phyloP scores from a whole-genome alignment of 2,329 filamentous ascomycete genomes.

The Cercospora zeina region DNA sequence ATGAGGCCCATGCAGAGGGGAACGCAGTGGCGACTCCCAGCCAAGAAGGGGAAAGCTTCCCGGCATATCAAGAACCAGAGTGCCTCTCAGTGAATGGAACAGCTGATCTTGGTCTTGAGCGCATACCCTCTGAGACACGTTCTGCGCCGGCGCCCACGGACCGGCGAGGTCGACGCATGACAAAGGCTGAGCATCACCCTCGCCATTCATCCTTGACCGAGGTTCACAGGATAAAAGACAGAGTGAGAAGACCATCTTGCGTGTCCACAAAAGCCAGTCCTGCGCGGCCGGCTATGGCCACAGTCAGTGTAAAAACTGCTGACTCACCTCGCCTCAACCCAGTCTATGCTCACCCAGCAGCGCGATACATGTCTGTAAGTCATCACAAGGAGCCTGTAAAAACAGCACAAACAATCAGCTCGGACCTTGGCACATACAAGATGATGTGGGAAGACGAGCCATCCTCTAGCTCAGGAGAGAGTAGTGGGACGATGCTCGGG shows the following conservation, averaged over 20 bases:
- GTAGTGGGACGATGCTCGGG: constrained; percentile 18
- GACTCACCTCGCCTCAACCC: constrained; percentile 27
- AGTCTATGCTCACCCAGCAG: constrained; percentile 25
- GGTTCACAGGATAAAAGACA: constrained; percentile 19
- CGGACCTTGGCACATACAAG: constrained; percentile 30
- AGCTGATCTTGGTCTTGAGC: constrained; percentile 1
- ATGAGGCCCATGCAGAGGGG: not conserved
- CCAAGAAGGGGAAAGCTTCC: not conserved
- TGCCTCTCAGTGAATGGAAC: not conserved
- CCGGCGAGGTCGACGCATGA: constrained; percentile 19
- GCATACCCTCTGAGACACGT: constrained; percentile 8
- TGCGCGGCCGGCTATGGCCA: constrained; percentile 29
- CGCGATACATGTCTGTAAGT: constrained; percentile 1
- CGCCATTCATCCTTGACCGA: constrained; percentile 27
- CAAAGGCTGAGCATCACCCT: constrained; percentile 20
- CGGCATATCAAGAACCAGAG: constrained; percentile 4
- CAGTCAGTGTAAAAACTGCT: constrained; percentile 28
- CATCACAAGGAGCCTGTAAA: constrained; percentile 16
- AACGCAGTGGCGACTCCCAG: not conserved
- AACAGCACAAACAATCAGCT: constrained; percentile 32
- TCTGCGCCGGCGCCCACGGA: constrained; percentile 11
- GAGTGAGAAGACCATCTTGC: constrained; percentile 19
- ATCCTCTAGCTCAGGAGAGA: constrained; percentile 19
- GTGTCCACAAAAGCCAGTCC: constrained; percentile 25
- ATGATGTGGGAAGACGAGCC: constrained; percentile 34